These are phyloP conservation scores for Pharnaceum exiguum DNA, from an alignment of 148 eudicot species.

Conservation along the genomic window DNA sequence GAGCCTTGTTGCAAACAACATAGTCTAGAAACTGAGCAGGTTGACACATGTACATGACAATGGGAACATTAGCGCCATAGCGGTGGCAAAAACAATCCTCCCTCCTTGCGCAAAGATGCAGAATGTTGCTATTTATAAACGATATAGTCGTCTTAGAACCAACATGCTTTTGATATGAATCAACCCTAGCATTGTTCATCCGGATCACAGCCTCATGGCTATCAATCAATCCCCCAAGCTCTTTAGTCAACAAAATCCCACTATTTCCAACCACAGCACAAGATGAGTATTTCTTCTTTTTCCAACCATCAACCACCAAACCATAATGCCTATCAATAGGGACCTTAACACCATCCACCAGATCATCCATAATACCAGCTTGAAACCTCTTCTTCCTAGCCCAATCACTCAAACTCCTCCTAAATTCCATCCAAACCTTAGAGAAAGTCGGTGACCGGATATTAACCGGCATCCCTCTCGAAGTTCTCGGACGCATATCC, in stretches of 20 bases:
- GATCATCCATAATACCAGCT: constrained; percentile 40
- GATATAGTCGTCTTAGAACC: constrained; percentile 71
- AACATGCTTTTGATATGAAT: constrained; percentile 39
- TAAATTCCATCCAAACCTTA: constrained; percentile 32
- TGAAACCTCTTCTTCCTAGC: constrained; percentile 37
- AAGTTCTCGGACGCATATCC: constrained; percentile 28
- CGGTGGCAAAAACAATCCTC: constrained; percentile 80
- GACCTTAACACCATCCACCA: constrained; percentile 32
- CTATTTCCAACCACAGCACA: constrained; percentile 98
- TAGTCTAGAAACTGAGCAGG: constrained; percentile 82
- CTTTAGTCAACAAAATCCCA: constrained; percentile 61
- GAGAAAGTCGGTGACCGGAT: constrained; percentile 40
- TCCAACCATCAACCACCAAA: constrained; percentile 7
- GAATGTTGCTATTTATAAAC: constrained; percentile 77
- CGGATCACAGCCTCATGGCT: constrained; percentile 69
- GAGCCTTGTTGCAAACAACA: constrained; percentile 59
- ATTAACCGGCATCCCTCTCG: constrained; percentile 32
- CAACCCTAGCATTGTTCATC: constrained; percentile 69
- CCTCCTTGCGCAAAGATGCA: constrained; percentile 67
- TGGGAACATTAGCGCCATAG: constrained; percentile 57
- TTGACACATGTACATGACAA: constrained; percentile 83
- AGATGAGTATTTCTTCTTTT: constrained; percentile 34
- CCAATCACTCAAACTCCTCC: constrained; percentile 53
- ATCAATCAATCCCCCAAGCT: constrained; percentile 55
- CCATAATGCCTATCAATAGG: constrained; percentile 27